phyloP scores from a whole-genome alignment of 306 rosid genomes.

The Ziziphus jujuba region DNA sequence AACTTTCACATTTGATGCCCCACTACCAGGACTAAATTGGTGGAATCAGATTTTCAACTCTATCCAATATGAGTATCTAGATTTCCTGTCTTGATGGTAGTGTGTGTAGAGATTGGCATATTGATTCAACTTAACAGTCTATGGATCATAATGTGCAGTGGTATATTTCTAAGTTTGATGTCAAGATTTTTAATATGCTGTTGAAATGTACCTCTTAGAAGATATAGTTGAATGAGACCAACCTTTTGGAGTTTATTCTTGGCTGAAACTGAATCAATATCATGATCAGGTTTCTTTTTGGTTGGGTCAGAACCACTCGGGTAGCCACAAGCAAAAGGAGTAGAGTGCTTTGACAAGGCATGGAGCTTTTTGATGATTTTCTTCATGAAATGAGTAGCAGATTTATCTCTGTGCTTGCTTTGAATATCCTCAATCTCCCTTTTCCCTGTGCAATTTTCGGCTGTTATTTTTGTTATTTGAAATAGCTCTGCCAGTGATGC shows the following conservation, averaged over 20 bases:
- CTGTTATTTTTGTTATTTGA: conserved; percentile 51
- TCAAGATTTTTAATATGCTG: conserved; percentile 9
- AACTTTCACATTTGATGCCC: conserved; percentile 12
- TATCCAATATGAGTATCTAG: conserved; percentile 13
- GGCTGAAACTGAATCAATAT: conserved; percentile 32
- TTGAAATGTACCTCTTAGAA: conserved; percentile 19
- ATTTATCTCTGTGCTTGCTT: conserved; percentile 38
- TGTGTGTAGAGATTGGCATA: conserved; percentile 4
- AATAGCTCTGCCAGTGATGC: conserved; percentile 63
- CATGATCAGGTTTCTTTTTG: conserved; percentile 20
- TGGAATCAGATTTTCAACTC: conserved; percentile 5
- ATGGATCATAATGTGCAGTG: conserved; percentile 18
- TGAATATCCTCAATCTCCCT: conserved; percentile 36
- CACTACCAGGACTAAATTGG: background rate
- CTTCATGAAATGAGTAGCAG: conserved; percentile 59
- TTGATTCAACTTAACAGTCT: background rate
- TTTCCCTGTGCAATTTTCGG: conserved; percentile 34
- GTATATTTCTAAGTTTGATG: conserved; percentile 13
- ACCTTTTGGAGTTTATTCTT: conserved; percentile 79
- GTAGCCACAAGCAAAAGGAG: conserved; percentile 25
- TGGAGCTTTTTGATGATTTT: conserved; percentile 56
- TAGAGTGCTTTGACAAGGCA: conserved; percentile 44
- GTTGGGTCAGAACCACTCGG: conserved; percentile 38
- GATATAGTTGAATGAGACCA: conserved; percentile 35
- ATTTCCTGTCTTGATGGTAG: conserved; percentile 16